phyloP scores from a whole-genome alignment of 2,329 filamentous ascomycete species.

The Fusarium continuum region DNA sequence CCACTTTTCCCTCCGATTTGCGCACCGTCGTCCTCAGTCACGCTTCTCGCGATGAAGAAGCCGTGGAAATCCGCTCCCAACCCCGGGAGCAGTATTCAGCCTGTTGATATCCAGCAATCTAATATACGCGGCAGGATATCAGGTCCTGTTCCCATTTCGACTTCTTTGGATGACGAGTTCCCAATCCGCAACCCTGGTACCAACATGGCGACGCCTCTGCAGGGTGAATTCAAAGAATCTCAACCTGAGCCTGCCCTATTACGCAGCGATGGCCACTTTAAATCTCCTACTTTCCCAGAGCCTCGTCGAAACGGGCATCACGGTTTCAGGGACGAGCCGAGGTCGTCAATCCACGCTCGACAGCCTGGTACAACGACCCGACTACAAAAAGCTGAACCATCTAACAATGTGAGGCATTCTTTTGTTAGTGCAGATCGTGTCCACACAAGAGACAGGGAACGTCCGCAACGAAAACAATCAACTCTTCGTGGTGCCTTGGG shows the following conservation, averaged over 20 bases:
- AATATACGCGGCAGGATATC: conserved; percentile 68
- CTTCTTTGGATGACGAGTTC: conserved; percentile 62
- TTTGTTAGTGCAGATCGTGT: conserved; percentile 52
- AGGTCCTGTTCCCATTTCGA: conserved; percentile 65
- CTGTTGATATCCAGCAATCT: conserved; percentile 51
- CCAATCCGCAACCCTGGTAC: conserved; percentile 57
- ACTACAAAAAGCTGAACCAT: conserved; percentile 42
- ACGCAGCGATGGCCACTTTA: conserved; percentile 17
- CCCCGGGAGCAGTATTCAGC: conserved; percentile 41
- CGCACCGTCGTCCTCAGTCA: background rate
- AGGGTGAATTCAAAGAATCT: conserved; percentile 37
- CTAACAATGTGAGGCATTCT: conserved; percentile 58
- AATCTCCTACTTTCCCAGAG: conserved; percentile 29
- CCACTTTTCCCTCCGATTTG: conserved; percentile 2
- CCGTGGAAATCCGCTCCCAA: conserved; percentile 58
- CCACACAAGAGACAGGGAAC: conserved; percentile 34
- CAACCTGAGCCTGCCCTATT: conserved; percentile 17
- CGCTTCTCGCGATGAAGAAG: conserved; percentile 49
- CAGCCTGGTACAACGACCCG: conserved; percentile 25
- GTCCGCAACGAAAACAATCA: conserved; percentile 65
- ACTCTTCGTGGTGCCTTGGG: conserved; percentile 64
- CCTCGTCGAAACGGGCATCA: conserved; percentile 25
- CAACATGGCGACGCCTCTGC: conserved; percentile 48
- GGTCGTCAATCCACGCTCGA: conserved; percentile 11
- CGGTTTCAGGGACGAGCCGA: conserved; percentile 20